Evolutionary conservation across 2,329 filamentous ascomycete genomes (phyloP).

Genomic region (Didymella lethalis): DNA sequence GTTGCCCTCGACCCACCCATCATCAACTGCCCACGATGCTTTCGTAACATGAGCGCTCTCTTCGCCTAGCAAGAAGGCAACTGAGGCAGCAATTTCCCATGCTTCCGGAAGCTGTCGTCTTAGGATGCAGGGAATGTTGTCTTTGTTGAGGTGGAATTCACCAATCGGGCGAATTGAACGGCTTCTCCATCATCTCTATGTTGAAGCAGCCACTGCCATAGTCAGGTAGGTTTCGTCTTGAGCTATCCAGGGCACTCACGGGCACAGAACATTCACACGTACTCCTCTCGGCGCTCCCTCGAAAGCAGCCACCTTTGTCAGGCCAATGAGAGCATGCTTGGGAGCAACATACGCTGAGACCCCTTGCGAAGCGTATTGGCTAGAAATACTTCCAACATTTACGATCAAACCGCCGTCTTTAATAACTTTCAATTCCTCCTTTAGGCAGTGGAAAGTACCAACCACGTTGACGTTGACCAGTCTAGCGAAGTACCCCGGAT

Average conservation of each 20-base stretch:
- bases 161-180: slow-evolving; percentile 15
- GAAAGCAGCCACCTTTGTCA: slow-evolving; percentile 57
- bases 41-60: slow-evolving; percentile 23
- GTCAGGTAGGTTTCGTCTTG: neutral
- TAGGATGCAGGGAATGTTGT: slow-evolving; percentile 19
- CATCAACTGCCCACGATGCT: slow-evolving; percentile 20
- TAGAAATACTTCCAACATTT: slow-evolving; percentile 24
- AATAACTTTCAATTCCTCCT: slow-evolving; percentile 29
- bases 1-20: slow-evolving; percentile 21
- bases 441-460: slow-evolving; percentile 10
- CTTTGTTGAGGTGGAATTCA: slow-evolving; percentile 14
- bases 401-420: slow-evolving; percentile 28
- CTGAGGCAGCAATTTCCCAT: slow-evolving; percentile 20
- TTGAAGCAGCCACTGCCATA: slow-evolving; percentile 19
- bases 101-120: slow-evolving; percentile 18
- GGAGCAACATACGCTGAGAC: slow-evolving; percentile 54
- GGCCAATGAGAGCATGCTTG: slow-evolving; percentile 57
- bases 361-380: slow-evolving; percentile 20
- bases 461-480: slow-evolving; percentile 10
- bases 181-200: slow-evolving; percentile 21
- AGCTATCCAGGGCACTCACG: slow-evolving; percentile 29
- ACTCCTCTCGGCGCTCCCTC: slow-evolving; percentile 58
- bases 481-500: slow-evolving; percentile 18
- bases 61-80: slow-evolving; percentile 23
- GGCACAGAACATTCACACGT: slow-evolving; percentile 60